Percentiles rank a stretch among this genome's conserved stretches.
These are phyloP conservation scores for Zea luxurians DNA, from an alignment of 176 grass and related monocot species.

Conservation along the genomic window DNA sequence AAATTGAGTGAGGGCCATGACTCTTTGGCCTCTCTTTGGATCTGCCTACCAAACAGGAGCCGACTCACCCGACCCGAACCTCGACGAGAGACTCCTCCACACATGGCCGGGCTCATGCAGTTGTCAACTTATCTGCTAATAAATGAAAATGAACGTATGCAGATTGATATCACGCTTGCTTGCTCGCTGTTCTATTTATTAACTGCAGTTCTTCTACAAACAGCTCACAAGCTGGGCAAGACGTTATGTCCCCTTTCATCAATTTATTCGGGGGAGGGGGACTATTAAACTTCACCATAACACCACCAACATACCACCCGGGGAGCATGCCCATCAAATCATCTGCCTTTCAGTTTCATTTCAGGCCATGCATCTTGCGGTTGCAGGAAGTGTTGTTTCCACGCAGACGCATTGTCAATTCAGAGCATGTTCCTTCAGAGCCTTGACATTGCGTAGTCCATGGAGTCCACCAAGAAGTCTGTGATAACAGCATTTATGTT, in stretches of 20 bases:
- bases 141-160: neutral
- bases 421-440: constrained; percentile 39
- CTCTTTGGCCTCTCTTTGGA: too few species aligned
- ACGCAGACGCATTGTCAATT: neutral
- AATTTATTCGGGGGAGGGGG: constrained; percentile 32
- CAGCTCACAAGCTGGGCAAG: neutral
- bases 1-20: too few species aligned
- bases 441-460: constrained; percentile 86
- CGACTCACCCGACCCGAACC: too few species aligned
- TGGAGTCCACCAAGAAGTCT: constrained; percentile 84
- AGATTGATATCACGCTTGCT: neutral
- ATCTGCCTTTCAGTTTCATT: neutral
- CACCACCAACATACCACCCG: neutral
- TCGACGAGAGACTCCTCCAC: too few species aligned
- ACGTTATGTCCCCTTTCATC: neutral
- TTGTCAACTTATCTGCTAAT: neutral
- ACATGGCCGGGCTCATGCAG: too few species aligned
- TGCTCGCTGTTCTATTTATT: neutral
- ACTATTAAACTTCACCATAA: constrained; percentile 10
- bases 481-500: constrained; percentile 16
- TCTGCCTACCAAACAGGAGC: too few species aligned
- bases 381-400: neutral
- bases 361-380: neutral
- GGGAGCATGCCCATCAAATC: neutral
- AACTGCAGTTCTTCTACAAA: constrained; percentile 12